Evolutionary conservation across 164 flowering plant species (phyloP), one percentile per base, ranked within the genome.

Genomic region (Annona squamosa): DNA sequence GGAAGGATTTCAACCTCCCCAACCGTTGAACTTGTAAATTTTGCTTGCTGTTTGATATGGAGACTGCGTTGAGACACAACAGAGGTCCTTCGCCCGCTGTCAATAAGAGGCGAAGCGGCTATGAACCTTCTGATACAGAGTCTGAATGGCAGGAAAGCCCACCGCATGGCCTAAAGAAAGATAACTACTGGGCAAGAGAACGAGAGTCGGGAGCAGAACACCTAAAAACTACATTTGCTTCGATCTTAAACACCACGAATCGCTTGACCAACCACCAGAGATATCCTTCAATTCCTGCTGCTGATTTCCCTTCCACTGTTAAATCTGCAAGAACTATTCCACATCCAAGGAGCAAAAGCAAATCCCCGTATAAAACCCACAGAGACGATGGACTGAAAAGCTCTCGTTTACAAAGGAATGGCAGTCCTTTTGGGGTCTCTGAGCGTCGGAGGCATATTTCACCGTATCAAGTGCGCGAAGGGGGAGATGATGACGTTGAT

Each of bases 101-200:
- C 18, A 75, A 82, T 73, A 82, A 78, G 71, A 77, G 80, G 75
- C 71, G 83, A 71, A 87, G 88, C 63, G 91, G 94, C 5, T 88
- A 90, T 68, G 94, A 90, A 75, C 94, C 94, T 5, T 90, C 94
- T 0, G 94, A 90, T 69, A 82, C 88, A 0, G 94, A 90, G 74
- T 82, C 83, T 3, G 94, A 90, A 2, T 84, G 83, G 84, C 83
- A 81, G 2, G 88, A 87, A 3, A 80, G 77, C 47, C 89, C 83
- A 0, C 66, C 79, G 84, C 74, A 46, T 52, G 85, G 81, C 1
- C 56, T 10, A 18, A 64, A 75, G 16, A 59, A 18, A 4, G 46
- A 63, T 48, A 52, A 7, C 13, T 45, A 46, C 19, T 42, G 43
- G 62, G 57, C 10, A 16, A 70, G 47, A 45, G 73, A 57, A 47